Conservation (phyloP, 495 filamentous ascomycete species). For the Hypoxylon rickii region DNA sequence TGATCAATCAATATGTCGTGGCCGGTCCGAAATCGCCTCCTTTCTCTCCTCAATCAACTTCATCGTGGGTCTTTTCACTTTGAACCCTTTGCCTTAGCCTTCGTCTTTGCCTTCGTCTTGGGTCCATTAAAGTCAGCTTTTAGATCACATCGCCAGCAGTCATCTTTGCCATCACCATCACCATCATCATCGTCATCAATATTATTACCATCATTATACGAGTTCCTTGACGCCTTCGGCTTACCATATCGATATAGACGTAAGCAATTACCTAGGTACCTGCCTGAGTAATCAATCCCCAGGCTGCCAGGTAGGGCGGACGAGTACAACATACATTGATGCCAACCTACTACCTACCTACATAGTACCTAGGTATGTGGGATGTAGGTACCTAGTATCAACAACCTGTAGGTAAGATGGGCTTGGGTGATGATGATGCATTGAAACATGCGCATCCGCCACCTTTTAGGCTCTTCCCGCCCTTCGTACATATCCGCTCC, state of each 20-base stretch:
- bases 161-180: slow-evolving; percentile 10
- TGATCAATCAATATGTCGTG: slow-evolving; percentile 27
- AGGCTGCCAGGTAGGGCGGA: too few relatives aligned
- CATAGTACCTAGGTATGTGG: not conserved
- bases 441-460: slow-evolving; percentile 33
- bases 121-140: too few relatives aligned
- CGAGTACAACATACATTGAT: too few relatives aligned
- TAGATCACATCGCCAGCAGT: not conserved
- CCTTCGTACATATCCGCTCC: slow-evolving; percentile 39
- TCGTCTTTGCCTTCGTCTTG: too few relatives aligned
- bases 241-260: slow-evolving; percentile 24
- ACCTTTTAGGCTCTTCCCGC: slow-evolving; percentile 40
- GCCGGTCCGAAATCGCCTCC: slow-evolving; percentile 20
- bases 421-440: too few relatives aligned
- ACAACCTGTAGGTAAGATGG: too few relatives aligned
- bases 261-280: not conserved
- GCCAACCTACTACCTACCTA: not conserved
- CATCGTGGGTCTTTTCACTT: slow-evolving; percentile 5
- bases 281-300: too few relatives aligned
- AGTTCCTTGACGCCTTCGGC: slow-evolving; percentile 18
- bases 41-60: slow-evolving; percentile 8
- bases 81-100: too few relatives aligned
- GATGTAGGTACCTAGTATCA: too few relatives aligned
- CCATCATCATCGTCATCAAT: slow-evolving; percentile 4
- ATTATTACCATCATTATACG: slow-evolving; percentile 14